Evolutionary conservation across 805 yeast genomes (phyloP).

Genomic region (Nakazawaea wyomingensis): DNA sequence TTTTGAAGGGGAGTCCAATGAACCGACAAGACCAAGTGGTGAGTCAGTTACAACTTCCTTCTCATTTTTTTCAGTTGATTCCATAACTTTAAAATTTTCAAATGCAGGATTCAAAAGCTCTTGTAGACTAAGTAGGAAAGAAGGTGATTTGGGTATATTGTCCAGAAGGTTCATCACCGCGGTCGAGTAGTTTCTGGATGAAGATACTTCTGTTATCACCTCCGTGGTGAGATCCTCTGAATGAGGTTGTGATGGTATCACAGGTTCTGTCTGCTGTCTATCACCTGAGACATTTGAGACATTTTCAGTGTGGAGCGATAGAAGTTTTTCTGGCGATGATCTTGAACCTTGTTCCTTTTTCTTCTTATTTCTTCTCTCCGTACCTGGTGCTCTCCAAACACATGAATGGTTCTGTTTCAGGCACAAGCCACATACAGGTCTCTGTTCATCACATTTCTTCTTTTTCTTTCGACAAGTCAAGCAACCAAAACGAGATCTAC

Average conservation of each 20-base stretch:
- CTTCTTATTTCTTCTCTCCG: constrained; percentile 11
- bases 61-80: constrained; percentile 1
- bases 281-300: constrained; percentile 15
- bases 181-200: constrained; percentile 7
- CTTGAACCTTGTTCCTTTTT: constrained; percentile 13
- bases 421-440: constrained; percentile 44
- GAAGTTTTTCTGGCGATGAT: neutral
- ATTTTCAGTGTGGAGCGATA: constrained; percentile 10
- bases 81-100: neutral
- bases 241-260: too few relatives aligned
- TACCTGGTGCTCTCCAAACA: constrained; percentile 18
- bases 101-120: neutral
- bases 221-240: too few relatives aligned
- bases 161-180: neutral
- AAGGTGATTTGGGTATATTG: neutral
- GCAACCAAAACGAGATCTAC: constrained; percentile 34
- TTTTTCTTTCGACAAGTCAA: constrained; percentile 36
- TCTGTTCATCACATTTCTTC: constrained; percentile 45
- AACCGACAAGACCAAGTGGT: neutral
- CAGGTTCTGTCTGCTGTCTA: too few relatives aligned
- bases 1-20: constrained; percentile 6
- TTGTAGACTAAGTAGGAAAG: neutral
- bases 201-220: constrained; percentile 12
- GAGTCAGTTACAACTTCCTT: neutral
- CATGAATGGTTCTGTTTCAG: constrained; percentile 25